phyloP scores from a whole-genome alignment of 1,139 yeast genomes.

The Scheffersomyces titani region DNA sequence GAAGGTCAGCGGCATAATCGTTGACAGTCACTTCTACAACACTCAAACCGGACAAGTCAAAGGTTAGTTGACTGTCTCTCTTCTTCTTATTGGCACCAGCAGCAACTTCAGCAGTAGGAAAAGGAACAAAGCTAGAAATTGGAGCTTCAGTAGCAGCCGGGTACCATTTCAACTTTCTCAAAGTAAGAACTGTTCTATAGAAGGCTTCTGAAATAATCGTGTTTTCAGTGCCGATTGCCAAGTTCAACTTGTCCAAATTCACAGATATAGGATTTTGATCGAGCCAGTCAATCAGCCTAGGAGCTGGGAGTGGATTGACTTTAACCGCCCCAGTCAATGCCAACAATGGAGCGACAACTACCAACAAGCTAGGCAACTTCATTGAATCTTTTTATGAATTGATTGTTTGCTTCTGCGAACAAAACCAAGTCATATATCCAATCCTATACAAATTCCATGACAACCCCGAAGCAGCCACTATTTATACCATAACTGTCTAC shows the following conservation, averaged over 20 bases:
- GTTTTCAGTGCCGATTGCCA: slow-evolving; percentile 5
- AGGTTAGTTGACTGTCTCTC: neutral
- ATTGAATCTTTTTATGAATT: neutral
- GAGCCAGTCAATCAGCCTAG: slow-evolving; percentile 20
- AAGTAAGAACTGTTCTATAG: slow-evolving; percentile 15
- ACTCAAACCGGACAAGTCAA: neutral
- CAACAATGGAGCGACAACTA: neutral
- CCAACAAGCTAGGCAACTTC: neutral
- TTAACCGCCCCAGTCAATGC: slow-evolving; percentile 9
- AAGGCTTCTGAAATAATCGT: slow-evolving; percentile 18
- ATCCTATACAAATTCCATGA: neutral
- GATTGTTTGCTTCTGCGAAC: neutral
- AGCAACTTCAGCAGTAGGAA: slow-evolving; percentile 9
- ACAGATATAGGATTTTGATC: slow-evolving; percentile 9
- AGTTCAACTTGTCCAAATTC: slow-evolving; percentile 6
- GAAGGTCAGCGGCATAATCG: slow-evolving; percentile 31
- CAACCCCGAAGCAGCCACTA: neutral
- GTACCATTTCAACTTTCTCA: slow-evolving; percentile 23
- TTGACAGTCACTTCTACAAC: slow-evolving; percentile 16
- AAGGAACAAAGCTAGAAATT: slow-evolving; percentile 11
- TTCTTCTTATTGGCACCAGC: neutral
- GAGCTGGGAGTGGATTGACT: slow-evolving; percentile 25
- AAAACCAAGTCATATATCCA: neutral
- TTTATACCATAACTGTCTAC: neutral
- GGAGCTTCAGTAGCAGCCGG: slow-evolving; percentile 28